Conservation (phyloP, 768 basidiomycete species). For the Candolleomyces efflorescens region DNA sequence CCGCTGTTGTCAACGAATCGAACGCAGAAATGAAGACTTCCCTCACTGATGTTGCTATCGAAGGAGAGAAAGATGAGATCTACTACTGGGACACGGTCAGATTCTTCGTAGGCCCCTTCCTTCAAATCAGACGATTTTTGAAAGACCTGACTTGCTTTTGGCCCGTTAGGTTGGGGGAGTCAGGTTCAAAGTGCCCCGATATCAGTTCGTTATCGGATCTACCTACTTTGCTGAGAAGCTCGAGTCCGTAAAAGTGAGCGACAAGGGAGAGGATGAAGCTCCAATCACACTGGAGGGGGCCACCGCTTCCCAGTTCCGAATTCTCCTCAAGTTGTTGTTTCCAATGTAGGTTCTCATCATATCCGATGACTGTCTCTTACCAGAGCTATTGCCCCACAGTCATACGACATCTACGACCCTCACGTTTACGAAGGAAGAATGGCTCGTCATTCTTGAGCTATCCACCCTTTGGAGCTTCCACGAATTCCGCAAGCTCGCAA, state of each 20-base stretch:
- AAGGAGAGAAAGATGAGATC: too few relatives aligned
- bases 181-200: not conserved
- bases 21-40: too few relatives aligned
- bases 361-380: not conserved
- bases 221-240: not conserved
- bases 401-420: not conserved
- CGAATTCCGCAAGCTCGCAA: slow-evolving; percentile 7
- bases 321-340: not conserved
- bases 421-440: not conserved
- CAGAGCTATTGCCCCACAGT: too few relatives aligned
- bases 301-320: not conserved
- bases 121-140: not conserved
- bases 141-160: not conserved
- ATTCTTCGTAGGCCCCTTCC: not conserved
- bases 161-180: not conserved
- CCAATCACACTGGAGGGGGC: not conserved
- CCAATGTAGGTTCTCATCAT: not conserved
- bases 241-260: not conserved
- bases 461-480: slow-evolving; percentile 9
- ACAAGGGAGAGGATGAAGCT: not conserved
- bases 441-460: slow-evolving; percentile 6
- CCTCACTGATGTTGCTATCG: too few relatives aligned
- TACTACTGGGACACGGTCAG: not conserved
- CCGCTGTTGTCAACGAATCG: not conserved
- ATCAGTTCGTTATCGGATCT: not conserved